Conservation (phyloP, 2,329 filamentous ascomycete species). For the Monosporascus sp. region DNA sequence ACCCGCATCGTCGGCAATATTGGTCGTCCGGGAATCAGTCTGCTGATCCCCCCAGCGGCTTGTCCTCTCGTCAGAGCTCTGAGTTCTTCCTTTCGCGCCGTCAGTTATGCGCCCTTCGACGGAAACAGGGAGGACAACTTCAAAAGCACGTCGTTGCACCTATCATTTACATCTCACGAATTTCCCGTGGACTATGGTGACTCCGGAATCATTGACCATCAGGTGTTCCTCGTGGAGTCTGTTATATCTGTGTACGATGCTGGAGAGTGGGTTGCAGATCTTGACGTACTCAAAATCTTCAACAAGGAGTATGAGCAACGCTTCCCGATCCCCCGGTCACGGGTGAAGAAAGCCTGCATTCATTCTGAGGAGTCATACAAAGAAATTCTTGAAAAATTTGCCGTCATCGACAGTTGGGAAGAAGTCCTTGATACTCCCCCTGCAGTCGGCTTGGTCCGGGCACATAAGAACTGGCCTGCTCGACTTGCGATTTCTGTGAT, state of each 20-base stretch:
- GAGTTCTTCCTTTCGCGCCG: not conserved
- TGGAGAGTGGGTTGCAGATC: not conserved
- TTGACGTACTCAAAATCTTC: not conserved
- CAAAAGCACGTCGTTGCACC: not conserved
- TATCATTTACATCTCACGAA: not conserved
- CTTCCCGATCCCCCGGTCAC: not conserved
- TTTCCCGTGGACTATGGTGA: not conserved
- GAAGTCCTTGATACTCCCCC: not conserved
- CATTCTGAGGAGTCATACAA: not conserved
- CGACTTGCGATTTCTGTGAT: not conserved
- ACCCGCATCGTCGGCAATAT: not conserved
- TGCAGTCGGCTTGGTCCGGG: not conserved
- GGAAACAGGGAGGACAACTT: conserved; percentile 1
- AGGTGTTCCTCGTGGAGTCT: not conserved
- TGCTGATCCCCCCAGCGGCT: not conserved
- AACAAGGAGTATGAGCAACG: not conserved
- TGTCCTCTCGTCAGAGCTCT: not conserved
- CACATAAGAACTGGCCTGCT: not conserved
- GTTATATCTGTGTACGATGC: not conserved
- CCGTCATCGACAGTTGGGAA: not conserved
- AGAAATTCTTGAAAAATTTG: not conserved
- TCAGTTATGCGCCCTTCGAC: not conserved
- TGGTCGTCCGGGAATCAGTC: not conserved
- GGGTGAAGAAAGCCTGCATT: not conserved
- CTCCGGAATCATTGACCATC: not conserved